Evolutionary conservation across 2,329 filamentous ascomycete species (phyloP).

Genomic region (Thelonectria discophora): DNA sequence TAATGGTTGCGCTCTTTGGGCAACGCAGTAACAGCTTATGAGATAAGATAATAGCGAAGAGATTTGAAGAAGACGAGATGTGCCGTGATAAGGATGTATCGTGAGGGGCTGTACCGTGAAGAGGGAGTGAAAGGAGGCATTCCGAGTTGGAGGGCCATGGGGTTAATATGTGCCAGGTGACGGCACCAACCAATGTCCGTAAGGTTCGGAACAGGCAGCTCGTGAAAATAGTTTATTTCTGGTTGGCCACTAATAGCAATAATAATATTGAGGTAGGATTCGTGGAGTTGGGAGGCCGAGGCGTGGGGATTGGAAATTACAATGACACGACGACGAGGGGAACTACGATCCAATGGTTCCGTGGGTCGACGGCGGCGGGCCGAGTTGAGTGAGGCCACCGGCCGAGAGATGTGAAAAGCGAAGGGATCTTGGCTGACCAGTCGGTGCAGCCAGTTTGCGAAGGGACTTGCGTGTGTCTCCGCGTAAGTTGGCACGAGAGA

Average conservation of each 20-base stretch:
- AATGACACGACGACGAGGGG: conserved; percentile 26
- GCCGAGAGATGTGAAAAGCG: neutral
- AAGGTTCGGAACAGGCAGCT: neutral
- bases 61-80: neutral
- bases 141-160: neutral
- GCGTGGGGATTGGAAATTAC: conserved; percentile 30
- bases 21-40: conserved; percentile 15
- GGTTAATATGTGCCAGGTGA: neutral
- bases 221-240: conserved; percentile 7
- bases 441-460: no score
- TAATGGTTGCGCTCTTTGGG: conserved; percentile 5
- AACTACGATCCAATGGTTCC: conserved; percentile 16
- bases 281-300: conserved; percentile 22
- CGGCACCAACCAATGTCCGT: neutral
- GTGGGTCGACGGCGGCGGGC: conserved; percentile 12
- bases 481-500: no score
- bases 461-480: no score
- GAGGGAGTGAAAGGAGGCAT: no score
- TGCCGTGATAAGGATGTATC: neutral
- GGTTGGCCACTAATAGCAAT: neutral
- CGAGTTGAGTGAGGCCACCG: conserved; percentile 16
- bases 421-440: no score
- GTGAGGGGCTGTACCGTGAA: neutral
- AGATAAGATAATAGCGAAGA: conserved; percentile 20
- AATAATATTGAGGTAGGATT: conserved; percentile 1